A percentile compares a stretch with the other conserved stretches of the same genome.
These are phyloP conservation scores for Notholithocarpus densiflorus DNA, from an alignment of 306 rosid genomes.

Conservation along the genomic window DNA sequence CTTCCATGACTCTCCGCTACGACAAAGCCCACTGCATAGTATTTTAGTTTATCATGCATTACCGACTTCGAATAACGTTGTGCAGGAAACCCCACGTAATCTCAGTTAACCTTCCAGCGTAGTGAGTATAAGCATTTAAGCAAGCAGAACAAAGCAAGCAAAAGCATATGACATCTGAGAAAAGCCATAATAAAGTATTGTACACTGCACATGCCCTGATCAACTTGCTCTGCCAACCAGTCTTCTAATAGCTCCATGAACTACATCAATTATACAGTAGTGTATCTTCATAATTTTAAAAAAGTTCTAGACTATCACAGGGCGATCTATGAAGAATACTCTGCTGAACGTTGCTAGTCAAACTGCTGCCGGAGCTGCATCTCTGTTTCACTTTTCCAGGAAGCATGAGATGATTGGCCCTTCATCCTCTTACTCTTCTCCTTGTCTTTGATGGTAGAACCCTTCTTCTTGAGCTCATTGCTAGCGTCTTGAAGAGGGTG, in stretches of 20 bases:
- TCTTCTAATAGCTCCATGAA: not conserved
- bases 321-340: not conserved
- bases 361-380: slow-evolving; percentile 93
- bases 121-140: not conserved
- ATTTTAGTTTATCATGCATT: not conserved
- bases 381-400: slow-evolving; percentile 96
- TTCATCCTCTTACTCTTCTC: slow-evolving; percentile 91
- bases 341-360: slow-evolving; percentile 44
- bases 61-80: not conserved
- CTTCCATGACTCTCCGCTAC: not conserved
- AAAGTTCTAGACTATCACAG: slow-evolving; percentile 16
- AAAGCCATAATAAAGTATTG: not conserved
- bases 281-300: slow-evolving; percentile 12
- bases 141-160: not conserved
- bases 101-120: not conserved
- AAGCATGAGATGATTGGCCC: slow-evolving; percentile 94
- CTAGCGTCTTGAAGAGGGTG: slow-evolving; percentile 57
- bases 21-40: not conserved
- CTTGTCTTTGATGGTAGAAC: slow-evolving; percentile 79
- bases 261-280: not conserved
- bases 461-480: slow-evolving; percentile 74
- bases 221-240: not conserved
- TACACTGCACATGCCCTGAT: not conserved
- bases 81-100: not conserved
- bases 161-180: not conserved